Percentiles rank a stretch among this genome's conserved stretches.
These are phyloP conservation scores for Termitomyces sp. DNA, from an alignment of 768 basidiomycete species.

Conservation along the genomic window DNA sequence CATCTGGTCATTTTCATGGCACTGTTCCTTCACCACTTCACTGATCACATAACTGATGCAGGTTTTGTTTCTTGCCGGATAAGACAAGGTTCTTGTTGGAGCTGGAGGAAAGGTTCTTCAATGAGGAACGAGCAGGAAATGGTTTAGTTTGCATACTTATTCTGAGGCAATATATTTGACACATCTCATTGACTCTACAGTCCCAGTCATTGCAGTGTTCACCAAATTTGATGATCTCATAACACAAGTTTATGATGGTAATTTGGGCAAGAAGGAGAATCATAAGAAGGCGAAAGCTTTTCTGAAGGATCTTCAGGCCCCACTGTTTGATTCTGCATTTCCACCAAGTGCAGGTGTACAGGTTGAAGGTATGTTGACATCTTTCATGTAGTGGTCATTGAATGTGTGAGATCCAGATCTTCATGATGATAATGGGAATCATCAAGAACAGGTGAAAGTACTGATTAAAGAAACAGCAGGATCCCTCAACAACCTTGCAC, in stretches of 20 bases:
- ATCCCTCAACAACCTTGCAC: neutral
- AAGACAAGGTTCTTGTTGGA: neutral
- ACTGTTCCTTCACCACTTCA: neutral
- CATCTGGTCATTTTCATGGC: neutral
- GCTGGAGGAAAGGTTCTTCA: neutral
- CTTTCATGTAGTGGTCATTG: no score
- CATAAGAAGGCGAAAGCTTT: neutral
- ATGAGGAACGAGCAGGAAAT: neutral
- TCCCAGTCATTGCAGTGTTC: neutral
- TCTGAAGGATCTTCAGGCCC: neutral
- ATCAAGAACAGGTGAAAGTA: neutral
- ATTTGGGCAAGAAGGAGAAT: neutral
- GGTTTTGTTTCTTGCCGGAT: neutral
- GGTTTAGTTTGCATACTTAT: neutral
- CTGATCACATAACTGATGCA: neutral
- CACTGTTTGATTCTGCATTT: neutral
- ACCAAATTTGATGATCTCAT: neutral
- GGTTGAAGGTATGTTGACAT: neutral
- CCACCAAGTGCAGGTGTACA: neutral
- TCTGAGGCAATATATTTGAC: neutral
- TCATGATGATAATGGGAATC: neutral
- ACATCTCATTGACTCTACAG: no score
- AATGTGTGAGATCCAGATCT: neutral
- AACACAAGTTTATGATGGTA: neutral
- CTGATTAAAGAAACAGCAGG: neutral